Percentiles rank a stretch among this genome's conserved stretches.
Evolutionary conservation across 306 rosid species (phyloP).

Genomic region (Argentina anserina): DNA sequence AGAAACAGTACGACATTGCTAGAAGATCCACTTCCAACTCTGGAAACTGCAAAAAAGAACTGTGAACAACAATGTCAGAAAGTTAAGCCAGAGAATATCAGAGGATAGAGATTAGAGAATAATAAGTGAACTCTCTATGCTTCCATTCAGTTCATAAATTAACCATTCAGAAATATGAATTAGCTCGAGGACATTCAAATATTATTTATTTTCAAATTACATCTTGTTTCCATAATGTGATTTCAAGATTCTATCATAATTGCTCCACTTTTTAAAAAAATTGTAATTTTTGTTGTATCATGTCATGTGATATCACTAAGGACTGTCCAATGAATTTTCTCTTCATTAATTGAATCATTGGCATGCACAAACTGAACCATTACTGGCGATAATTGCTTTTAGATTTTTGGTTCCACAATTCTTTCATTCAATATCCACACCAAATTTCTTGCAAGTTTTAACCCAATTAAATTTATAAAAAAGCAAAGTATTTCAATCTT

Average conservation of each 20-base stretch:
- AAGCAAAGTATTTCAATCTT: neutral
- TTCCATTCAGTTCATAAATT: neutral
- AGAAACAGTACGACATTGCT: constrained; percentile 95
- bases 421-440: neutral
- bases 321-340: neutral
- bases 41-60: constrained; percentile 98
- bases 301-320: neutral
- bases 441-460: neutral
- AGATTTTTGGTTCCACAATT: neutral
- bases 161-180: neutral
- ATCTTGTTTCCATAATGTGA: neutral
- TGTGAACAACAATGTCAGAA: constrained; percentile 27
- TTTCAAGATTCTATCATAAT: neutral
- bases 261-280: neutral
- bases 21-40: constrained; percentile 99
- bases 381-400: neutral
- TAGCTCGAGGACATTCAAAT: neutral
- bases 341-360: neutral
- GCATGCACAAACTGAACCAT: constrained; percentile 1
- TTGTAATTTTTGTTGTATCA: neutral
- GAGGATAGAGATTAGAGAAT: neutral
- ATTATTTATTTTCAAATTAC: neutral
- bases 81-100: constrained; percentile 17
- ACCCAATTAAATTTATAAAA: neutral
- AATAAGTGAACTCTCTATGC: neutral